phyloP scores from a whole-genome alignment of 768 basidiomycete genomes.

The Trametes elegans region DNA sequence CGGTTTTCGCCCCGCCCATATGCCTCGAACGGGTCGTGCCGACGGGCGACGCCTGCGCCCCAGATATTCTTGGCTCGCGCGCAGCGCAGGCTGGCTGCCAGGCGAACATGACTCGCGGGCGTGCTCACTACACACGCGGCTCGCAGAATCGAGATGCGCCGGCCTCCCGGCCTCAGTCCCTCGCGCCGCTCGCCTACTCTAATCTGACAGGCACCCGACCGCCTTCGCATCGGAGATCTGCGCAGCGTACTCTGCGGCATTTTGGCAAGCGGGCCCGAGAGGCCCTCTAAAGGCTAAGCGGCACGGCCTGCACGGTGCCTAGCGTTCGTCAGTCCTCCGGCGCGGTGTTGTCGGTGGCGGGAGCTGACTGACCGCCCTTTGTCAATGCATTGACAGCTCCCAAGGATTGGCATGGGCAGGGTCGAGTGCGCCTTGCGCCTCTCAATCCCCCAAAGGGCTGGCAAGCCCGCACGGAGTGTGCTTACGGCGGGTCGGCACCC shows the following conservation, averaged over 20 bases:
- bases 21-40: background rate
- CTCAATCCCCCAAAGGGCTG: too few relatives aligned
- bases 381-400: too few relatives aligned
- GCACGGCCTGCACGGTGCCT: background rate
- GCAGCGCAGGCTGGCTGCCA: background rate
- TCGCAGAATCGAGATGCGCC: background rate
- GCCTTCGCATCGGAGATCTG: background rate
- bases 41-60: background rate
- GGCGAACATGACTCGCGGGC: background rate
- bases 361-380: too few relatives aligned
- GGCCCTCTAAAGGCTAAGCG: background rate
- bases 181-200: constrained; percentile 2
- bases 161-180: background rate
- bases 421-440: too few relatives aligned
- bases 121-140: too few relatives aligned
- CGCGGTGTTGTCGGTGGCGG: too few relatives aligned
- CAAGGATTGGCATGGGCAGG: too few relatives aligned
- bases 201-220: constrained; percentile 1
- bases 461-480: too few relatives aligned
- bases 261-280: background rate
- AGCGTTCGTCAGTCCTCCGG: too few relatives aligned
- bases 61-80: background rate
- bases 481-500: too few relatives aligned
- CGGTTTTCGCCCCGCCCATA: background rate
- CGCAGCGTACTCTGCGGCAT: background rate